phyloP scores from a whole-genome alignment of 352 stramenopile genomes.

The Halophytophthora batemanensis region DNA sequence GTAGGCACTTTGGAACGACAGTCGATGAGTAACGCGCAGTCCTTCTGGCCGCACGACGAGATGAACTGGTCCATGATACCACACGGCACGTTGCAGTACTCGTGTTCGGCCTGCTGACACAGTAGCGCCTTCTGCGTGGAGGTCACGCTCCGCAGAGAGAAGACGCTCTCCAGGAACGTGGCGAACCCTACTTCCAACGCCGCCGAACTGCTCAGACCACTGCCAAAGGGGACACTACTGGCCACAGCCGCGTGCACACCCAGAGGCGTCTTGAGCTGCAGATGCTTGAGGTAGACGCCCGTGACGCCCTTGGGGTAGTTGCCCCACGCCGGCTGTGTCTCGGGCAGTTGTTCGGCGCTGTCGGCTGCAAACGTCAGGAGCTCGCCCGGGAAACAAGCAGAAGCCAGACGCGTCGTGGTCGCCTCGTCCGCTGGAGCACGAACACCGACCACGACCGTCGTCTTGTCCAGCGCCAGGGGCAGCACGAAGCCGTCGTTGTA shows the following conservation, averaged over 20 bases:
- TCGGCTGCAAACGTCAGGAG: slow-evolving; percentile 47
- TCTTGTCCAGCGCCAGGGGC: slow-evolving; percentile 91
- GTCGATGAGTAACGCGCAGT: slow-evolving; percentile 91
- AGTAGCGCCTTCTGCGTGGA: slow-evolving; percentile 84
- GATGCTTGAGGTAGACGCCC: slow-evolving; percentile 83
- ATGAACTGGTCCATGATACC: slow-evolving; percentile 98
- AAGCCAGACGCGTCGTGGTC: slow-evolving; percentile 39
- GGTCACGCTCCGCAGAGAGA: slow-evolving; percentile 48
- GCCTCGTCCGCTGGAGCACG: slow-evolving; percentile 20
- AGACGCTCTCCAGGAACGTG: slow-evolving; percentile 90
- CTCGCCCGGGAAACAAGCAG: slow-evolving; percentile 52
- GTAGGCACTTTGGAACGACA: slow-evolving; percentile 85
- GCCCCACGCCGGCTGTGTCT: slow-evolving; percentile 70
- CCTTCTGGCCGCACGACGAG: slow-evolving; percentile 85
- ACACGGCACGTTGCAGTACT: slow-evolving; percentile 92
- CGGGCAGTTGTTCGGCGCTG: slow-evolving; percentile 46
- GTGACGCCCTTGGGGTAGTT: slow-evolving; percentile 95
- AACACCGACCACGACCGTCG: slow-evolving; percentile 81
- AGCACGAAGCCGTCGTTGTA: slow-evolving; percentile 97
- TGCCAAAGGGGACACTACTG: slow-evolving; percentile 91
- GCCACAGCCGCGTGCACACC: slow-evolving; percentile 83
- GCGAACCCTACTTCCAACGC: slow-evolving; percentile 91
- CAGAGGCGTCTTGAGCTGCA: slow-evolving; percentile 39
- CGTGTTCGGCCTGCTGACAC: slow-evolving; percentile 94
- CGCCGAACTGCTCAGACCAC: slow-evolving; percentile 91